A percentile compares a stretch with the other conserved stretches of the same genome.
Conservation (phyloP, 2,329 filamentous ascomycete genomes). For the Pseudopithomyces chartarum region DNA sequence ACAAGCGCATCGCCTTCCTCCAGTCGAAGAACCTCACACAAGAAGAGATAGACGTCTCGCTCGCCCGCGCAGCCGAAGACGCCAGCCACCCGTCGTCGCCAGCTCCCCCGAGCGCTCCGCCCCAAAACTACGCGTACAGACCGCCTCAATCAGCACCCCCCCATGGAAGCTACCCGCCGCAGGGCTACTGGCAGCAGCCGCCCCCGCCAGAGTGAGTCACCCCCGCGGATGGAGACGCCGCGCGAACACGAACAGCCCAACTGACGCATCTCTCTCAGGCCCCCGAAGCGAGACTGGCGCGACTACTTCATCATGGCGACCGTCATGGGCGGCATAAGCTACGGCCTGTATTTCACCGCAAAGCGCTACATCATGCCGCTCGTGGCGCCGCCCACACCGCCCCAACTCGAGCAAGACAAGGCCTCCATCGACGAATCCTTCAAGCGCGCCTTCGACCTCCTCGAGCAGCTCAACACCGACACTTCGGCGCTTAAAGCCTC, state of each 20-base stretch:
- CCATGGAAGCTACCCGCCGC: constrained; percentile 58
- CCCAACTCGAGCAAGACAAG: constrained; percentile 94
- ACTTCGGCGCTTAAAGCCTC: constrained; percentile 86
- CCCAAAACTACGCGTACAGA: constrained; percentile 50
- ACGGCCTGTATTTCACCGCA: constrained; percentile 84
- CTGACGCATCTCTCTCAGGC: constrained; percentile 28
- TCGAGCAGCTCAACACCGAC: constrained; percentile 91
- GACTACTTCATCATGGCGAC: constrained; percentile 99
- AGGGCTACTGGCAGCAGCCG: constrained; percentile 58
- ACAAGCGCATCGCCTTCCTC: constrained; percentile 90
- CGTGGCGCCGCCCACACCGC: constrained; percentile 89
- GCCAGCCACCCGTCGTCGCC: constrained; percentile 53
- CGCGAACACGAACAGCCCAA: constrained; percentile 6
- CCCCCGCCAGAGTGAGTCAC: constrained; percentile 58
- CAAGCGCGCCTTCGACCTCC: constrained; percentile 84
- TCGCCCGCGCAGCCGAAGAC: constrained; percentile 73
- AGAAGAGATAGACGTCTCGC: constrained; percentile 87
- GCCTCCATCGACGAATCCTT: constrained; percentile 91
- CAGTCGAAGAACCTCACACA: constrained; percentile 96
- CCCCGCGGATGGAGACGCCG: too few species aligned
- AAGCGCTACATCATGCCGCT: constrained; percentile 90
- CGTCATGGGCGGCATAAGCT: constrained; percentile 85
- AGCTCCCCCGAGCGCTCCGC: constrained; percentile 50
- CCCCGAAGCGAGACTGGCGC: constrained; percentile 88
- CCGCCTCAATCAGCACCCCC: constrained; percentile 51